Base-by-base conservation (phyloP, 2,329 filamentous ascomycete species). In the Karstenula rhodostoma region DNA sequence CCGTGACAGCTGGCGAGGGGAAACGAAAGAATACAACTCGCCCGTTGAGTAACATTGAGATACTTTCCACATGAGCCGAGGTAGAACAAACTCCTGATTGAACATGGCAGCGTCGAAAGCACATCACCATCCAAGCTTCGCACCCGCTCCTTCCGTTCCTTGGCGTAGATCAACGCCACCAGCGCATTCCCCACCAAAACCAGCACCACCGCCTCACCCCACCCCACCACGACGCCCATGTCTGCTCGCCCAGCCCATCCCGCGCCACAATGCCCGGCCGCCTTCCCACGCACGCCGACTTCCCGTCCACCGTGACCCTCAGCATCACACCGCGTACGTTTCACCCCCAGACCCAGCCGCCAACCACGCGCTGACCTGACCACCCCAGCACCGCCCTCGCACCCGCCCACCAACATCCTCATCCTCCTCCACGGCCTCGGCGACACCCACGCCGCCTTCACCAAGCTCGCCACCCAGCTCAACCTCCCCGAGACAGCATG, bases 361-460 rank as follows among this genome's bases (percentile, higher is more conserved):
- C 33, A 19, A 19, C 25, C 17, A 33, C 37, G 23, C 33, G 40
- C 33, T 29, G 35, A 7, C 54, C 70, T 76, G 53, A 76, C 67
- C 2, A 32, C 17, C 15, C 8, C 63, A 72, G 70, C 77, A 72
- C 80, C 82, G 15, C 71, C 85, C 33, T 73, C 74, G 27, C 86
- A 90, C 62, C 85, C 85, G 13, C 87, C 90, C 10, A 90, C 88
- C 46, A 90, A 94, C 68, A 84, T 96, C 67, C 87, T 96, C 63
- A 80, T 96, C 72, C 86, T 96, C 54, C 87, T 96, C 59, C 93
- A 96, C 77, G 93, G 93, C 65, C 86, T 96, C 13, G 93, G 93
- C 63, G 93, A 96, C 79, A 87, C 85, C 35, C 86, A 92, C 61
- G 71, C 75, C 3, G 83, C 90, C 37, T 96, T 95, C 76, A 84